Evolutionary conservation across 192 early-diverging fungal species (phyloP).

Genomic region (Chytriomyces confervae): DNA sequence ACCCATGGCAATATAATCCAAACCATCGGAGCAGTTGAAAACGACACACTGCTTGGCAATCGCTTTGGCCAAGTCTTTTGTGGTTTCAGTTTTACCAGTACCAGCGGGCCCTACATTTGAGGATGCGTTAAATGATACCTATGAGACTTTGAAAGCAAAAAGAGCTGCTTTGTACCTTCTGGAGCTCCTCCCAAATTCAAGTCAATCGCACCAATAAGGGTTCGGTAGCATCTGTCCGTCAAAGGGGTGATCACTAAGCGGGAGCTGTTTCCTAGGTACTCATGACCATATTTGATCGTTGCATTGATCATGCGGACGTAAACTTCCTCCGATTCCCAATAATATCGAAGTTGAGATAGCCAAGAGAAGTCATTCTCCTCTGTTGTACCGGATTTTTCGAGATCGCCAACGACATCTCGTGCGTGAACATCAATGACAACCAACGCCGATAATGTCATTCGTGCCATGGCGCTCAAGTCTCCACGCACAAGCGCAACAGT

Average conservation of each 20-base stretch:
- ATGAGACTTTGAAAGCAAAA: neutral
- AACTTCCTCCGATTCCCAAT: conserved; percentile 66
- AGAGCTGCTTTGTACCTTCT: conserved; percentile 36
- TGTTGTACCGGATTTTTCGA: conserved; percentile 52
- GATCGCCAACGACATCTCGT: conserved; percentile 60
- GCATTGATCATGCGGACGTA: conserved; percentile 67
- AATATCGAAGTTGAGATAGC: conserved; percentile 68
- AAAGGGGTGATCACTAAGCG: conserved; percentile 65
- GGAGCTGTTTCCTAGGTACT: conserved; percentile 64
- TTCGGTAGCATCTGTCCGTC: conserved; percentile 69
- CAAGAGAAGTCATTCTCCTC: conserved; percentile 63
- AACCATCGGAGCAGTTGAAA: conserved; percentile 69
- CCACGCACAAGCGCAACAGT: conserved; percentile 63
- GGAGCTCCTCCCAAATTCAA: conserved; percentile 67
- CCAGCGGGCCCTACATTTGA: conserved; percentile 54
- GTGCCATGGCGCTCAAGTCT: conserved; percentile 61
- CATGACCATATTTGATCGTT: conserved; percentile 65
- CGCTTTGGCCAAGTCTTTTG: conserved; percentile 68
- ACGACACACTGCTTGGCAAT: conserved; percentile 68
- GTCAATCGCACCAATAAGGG: conserved; percentile 67
- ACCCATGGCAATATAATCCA: conserved; percentile 73
- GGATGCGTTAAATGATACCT: neutral
- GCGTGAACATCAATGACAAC: conserved; percentile 69
- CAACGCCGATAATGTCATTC: conserved; percentile 64
- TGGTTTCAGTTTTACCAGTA: conserved; percentile 67